Evolutionary conservation across 148 eudicot species (phyloP).

Genomic region (Rhododendron ovatum): DNA sequence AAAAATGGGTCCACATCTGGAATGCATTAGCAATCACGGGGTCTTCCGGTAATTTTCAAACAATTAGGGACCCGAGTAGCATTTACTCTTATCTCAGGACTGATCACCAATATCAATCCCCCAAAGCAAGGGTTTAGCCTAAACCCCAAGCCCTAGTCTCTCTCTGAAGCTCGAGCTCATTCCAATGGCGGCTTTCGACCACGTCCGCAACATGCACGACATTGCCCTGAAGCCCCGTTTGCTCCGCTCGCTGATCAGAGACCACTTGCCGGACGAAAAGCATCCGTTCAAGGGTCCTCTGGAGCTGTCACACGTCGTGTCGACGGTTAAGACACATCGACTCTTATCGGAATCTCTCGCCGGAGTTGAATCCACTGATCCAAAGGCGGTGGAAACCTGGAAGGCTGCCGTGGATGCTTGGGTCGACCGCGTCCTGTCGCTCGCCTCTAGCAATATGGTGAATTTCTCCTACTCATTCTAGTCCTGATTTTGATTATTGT

Average conservation of each 20-base stretch:
- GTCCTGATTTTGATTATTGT: not conserved
- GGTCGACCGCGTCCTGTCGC: slow-evolving; percentile 53
- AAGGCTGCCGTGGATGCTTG: slow-evolving; percentile 60
- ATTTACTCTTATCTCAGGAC: not conserved
- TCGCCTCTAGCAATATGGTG: slow-evolving; percentile 56
- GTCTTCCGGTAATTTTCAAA: not conserved
- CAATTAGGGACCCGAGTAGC: not conserved
- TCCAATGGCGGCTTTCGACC: slow-evolving; percentile 49
- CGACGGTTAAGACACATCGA: slow-evolving; percentile 42
- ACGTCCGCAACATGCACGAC: slow-evolving; percentile 46
- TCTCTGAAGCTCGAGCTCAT: slow-evolving; percentile 1
- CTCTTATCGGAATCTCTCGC: slow-evolving; percentile 48
- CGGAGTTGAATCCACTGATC: slow-evolving; percentile 15
- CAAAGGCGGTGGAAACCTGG: slow-evolving; percentile 45
- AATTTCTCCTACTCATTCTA: not conserved
- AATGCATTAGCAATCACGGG: not conserved
- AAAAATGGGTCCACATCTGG: too few relatives aligned
- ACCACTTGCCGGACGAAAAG: slow-evolving; percentile 56
- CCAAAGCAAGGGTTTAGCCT: not conserved
- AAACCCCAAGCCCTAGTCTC: not conserved
- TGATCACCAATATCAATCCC: not conserved
- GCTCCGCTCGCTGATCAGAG: slow-evolving; percentile 47
- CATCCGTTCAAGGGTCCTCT: slow-evolving; percentile 38
- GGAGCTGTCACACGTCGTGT: slow-evolving; percentile 43
- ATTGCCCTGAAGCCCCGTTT: slow-evolving; percentile 56